phyloP scores from a whole-genome alignment of 441 rosid genomes.

The Euphorbia celastroides region DNA sequence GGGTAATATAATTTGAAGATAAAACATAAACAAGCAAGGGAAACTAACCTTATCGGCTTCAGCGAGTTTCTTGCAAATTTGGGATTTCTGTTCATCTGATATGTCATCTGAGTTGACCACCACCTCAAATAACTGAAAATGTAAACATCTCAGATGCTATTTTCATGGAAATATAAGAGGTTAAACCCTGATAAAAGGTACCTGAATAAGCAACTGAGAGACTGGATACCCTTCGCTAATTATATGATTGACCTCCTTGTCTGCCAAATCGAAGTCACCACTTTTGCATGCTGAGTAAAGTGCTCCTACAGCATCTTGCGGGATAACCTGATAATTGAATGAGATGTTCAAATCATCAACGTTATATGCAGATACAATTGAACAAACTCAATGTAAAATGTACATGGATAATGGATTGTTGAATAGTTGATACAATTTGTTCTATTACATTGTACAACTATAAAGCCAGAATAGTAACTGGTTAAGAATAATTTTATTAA shows the following conservation, averaged over 20 bases:
- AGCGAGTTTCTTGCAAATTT: slow-evolving; percentile 71
- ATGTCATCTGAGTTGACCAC: slow-evolving; percentile 65
- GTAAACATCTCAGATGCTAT: slow-evolving; percentile 15
- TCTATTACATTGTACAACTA: background rate
- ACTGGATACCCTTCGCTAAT: slow-evolving; percentile 93
- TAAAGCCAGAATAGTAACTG: background rate
- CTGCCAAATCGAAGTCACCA: slow-evolving; percentile 86
- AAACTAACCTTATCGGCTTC: slow-evolving; percentile 74
- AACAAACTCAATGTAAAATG: background rate
- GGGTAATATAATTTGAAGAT: background rate
- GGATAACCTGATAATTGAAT: slow-evolving; percentile 51
- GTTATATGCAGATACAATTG: background rate
- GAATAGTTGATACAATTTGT: background rate
- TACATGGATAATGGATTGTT: no score
- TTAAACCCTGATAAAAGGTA: slow-evolving; percentile 18
- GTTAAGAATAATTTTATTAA: background rate
- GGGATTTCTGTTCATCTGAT: slow-evolving; percentile 88
- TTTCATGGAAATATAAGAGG: slow-evolving; percentile 4
- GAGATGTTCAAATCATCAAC: background rate
- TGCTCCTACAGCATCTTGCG: slow-evolving; percentile 50
- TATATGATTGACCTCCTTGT: slow-evolving; percentile 71
- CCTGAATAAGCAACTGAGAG: slow-evolving; percentile 87
- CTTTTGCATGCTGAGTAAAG: slow-evolving; percentile 69
- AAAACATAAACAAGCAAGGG: slow-evolving; percentile 7
- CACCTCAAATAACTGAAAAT: slow-evolving; percentile 62